phyloP scores from a whole-genome alignment of 768 basidiomycete species.

The Mycena leptocephala region DNA sequence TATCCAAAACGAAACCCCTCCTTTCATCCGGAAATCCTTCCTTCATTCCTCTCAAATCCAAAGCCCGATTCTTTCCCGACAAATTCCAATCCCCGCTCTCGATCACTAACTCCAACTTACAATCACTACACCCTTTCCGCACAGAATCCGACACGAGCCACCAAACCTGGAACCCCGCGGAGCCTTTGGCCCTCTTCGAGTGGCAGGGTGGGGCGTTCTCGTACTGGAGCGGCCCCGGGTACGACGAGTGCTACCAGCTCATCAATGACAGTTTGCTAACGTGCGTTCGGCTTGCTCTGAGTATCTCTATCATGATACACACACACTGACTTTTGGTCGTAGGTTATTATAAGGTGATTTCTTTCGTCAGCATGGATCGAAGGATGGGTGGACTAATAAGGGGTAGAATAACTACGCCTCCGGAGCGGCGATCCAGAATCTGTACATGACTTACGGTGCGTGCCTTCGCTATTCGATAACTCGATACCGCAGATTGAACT shows the following conservation, averaged over 20 bases:
- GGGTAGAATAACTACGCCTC: constrained; percentile 55
- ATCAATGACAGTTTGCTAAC: constrained; percentile 58
- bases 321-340: neutral
- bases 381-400: neutral
- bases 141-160: constrained; percentile 51
- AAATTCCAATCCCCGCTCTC: neutral
- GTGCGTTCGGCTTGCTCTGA: constrained; percentile 33
- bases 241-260: constrained; percentile 51
- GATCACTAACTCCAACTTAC: too few species aligned
- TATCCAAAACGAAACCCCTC: too few species aligned
- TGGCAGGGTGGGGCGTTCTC: constrained; percentile 59
- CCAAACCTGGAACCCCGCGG: constrained; percentile 52
- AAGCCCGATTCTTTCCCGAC: neutral
- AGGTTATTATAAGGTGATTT: constrained; percentile 54
- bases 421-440: constrained; percentile 50
- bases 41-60: neutral
- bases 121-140: too few species aligned
- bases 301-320: neutral
- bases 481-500: neutral
- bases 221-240: constrained; percentile 57
- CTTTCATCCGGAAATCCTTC: too few species aligned
- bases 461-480: neutral
- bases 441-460: constrained; percentile 57
- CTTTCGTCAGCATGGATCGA: neutral
- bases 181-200: constrained; percentile 55